Conservation (phyloP, 768 basidiomycete genomes). For the Lactarius pseudohatsudake region DNA sequence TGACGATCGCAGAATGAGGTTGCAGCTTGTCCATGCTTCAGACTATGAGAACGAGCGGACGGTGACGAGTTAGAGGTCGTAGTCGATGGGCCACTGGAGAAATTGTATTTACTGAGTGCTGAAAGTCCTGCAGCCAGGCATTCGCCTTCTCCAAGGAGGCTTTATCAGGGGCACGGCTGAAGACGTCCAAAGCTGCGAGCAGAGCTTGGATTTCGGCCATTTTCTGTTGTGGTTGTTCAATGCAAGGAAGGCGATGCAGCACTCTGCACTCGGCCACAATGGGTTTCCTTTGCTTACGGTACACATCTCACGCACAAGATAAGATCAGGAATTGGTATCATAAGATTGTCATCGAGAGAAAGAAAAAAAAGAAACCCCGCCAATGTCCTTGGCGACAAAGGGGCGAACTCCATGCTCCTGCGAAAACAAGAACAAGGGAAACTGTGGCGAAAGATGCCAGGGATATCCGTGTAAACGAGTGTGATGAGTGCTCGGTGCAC, state of each 20-base stretch:
- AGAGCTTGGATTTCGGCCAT: constrained; percentile 75
- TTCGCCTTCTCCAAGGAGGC: constrained; percentile 83
- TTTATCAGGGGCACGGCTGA: constrained; percentile 80
- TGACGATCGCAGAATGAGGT: constrained; percentile 79
- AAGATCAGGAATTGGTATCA: constrained; percentile 29
- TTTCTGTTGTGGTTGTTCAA: constrained; percentile 16
- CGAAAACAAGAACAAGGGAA: constrained; percentile 29
- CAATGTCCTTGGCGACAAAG: constrained; percentile 15
- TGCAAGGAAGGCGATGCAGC: background rate
- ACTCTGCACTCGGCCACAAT: background rate
- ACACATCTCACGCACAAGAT: constrained; percentile 20
- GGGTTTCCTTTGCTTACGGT: constrained; percentile 12
- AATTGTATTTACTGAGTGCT: constrained; percentile 94
- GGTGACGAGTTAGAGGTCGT: constrained; percentile 63
- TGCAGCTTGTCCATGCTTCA: constrained; percentile 96
- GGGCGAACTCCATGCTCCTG: constrained; percentile 10
- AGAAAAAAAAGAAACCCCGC: constrained; percentile 14
- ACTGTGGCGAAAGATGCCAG: constrained; percentile 24
- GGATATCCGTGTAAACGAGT: constrained; percentile 31
- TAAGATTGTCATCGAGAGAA: constrained; percentile 30
- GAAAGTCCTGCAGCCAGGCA: constrained; percentile 96
- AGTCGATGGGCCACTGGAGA: constrained; percentile 60
- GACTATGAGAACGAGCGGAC: constrained; percentile 70
- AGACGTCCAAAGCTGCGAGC: constrained; percentile 76
- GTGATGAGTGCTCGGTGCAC: constrained; percentile 28